Conservation (phyloP, 345 rosid genomes). For the Bretschneidera sinensis region DNA sequence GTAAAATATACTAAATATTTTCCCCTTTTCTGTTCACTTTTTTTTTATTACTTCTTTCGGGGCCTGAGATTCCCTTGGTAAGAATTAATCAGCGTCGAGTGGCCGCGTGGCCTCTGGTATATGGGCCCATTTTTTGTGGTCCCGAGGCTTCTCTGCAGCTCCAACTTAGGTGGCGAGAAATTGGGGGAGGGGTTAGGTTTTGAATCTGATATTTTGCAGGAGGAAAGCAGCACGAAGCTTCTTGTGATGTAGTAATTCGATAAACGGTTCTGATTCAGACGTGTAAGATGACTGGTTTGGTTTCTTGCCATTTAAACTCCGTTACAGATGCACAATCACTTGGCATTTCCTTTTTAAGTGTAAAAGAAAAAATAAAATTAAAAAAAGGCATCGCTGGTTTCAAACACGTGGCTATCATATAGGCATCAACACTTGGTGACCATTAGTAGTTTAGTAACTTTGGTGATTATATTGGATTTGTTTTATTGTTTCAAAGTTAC, state of each 20-base stretch:
- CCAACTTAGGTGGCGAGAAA: constrained; percentile 8
- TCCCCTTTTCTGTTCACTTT: background rate
- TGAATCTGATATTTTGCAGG: background rate
- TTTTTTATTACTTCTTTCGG: background rate
- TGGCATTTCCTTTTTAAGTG: background rate
- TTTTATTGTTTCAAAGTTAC: too few relatives aligned
- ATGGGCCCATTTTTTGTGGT: constrained; percentile 10
- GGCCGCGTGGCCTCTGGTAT: constrained; percentile 49
- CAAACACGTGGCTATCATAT: too few relatives aligned
- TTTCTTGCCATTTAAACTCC: background rate
- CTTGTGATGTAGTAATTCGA: background rate
- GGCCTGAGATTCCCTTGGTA: constrained; percentile 15
- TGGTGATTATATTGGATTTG: too few relatives aligned
- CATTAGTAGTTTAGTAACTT: too few relatives aligned
- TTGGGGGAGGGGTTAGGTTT: background rate
- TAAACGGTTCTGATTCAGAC: constrained; percentile 21
- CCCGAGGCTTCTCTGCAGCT: background rate
- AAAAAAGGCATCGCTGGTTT: too few relatives aligned
- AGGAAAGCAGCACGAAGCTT: constrained; percentile 36
- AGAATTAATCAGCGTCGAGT: constrained; percentile 41
- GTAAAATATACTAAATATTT: background rate
- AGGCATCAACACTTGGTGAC: too few relatives aligned
- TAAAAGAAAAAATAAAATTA: background rate
- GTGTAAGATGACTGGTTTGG: background rate
- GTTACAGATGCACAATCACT: background rate